Evolutionary conservation across 441 rosid species (phyloP).

Genomic region (Arabidopsis lyrata): DNA sequence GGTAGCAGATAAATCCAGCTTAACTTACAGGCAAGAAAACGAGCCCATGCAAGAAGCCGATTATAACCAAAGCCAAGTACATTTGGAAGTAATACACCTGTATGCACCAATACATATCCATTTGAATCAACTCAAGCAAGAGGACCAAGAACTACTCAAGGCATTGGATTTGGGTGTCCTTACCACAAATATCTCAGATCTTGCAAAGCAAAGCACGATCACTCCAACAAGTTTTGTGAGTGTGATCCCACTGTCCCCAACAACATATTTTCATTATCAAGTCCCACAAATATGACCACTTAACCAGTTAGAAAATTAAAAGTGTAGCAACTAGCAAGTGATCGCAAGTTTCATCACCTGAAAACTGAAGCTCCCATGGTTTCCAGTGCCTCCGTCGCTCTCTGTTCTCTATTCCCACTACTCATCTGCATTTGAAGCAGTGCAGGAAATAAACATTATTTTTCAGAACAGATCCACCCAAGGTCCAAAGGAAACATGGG

Average conservation of each 20-base stretch:
- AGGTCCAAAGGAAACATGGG: conserved; percentile 19
- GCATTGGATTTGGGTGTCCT: conserved; percentile 30
- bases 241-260: conserved; percentile 68
- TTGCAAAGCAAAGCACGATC: conserved; percentile 72
- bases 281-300: conserved; percentile 33
- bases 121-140: conserved; percentile 34
- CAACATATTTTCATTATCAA: conserved; percentile 31
- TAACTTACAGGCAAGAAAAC: conserved; percentile 75
- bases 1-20: conserved; percentile 28
- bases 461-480: conserved; percentile 11
- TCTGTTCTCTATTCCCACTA: conserved; percentile 63
- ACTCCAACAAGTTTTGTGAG: conserved; percentile 85
- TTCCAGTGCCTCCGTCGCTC: conserved; percentile 63
- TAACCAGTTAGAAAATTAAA: conserved; percentile 18
- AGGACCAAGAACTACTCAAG: conserved; percentile 28
- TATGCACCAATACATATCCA: conserved; percentile 32
- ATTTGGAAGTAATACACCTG: conserved; percentile 84
- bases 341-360: conserved; percentile 56
- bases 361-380: conserved; percentile 88
- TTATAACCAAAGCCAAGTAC: conserved; percentile 74
- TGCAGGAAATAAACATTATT: conserved; percentile 26
- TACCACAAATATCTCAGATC: conserved; percentile 82
- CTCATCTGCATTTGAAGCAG: conserved; percentile 55
- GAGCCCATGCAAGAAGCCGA: conserved; percentile 80
- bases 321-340: conserved; percentile 14